A percentile compares a stretch with the other conserved stretches of the same genome.
Evolutionary conservation across 805 yeast genomes (phyloP).

Genomic region (Lipomyces spencermartinsiae): DNA sequence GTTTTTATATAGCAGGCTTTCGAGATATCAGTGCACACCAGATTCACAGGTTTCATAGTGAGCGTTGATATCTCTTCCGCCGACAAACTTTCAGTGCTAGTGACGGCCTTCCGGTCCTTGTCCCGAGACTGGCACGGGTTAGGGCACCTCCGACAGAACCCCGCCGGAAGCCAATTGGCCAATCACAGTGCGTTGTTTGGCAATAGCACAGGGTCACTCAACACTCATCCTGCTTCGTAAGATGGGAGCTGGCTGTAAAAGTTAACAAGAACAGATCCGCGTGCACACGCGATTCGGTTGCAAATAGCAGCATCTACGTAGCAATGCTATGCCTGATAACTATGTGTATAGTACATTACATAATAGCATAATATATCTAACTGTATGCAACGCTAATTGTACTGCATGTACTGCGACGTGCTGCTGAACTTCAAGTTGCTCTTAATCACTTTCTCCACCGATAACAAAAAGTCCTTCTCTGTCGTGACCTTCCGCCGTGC

Average conservation of each 20-base stretch:
- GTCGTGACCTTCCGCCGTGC: slow-evolving; percentile 98
- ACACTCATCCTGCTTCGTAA: too few species aligned
- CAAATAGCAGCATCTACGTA: background rate
- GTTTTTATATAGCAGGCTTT: background rate
- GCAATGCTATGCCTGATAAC: background rate
- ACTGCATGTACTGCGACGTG: slow-evolving; percentile 96
- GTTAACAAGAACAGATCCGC: background rate
- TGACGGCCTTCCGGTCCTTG: background rate
- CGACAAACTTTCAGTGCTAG: background rate
- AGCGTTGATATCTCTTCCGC: background rate
- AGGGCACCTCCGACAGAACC: background rate
- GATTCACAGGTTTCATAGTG: background rate
- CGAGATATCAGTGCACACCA: background rate
- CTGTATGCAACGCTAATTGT: slow-evolving; percentile 25
- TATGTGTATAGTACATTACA: background rate
- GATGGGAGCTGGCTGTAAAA: too few species aligned
- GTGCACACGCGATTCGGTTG: background rate
- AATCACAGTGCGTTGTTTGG: slow-evolving; percentile 13
- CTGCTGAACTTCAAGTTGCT: slow-evolving; percentile 98
- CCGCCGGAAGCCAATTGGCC: slow-evolving; percentile 16
- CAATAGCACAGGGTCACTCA: background rate
- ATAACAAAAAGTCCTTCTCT: slow-evolving; percentile 95
- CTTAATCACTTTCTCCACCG: slow-evolving; percentile 98
- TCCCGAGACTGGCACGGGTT: background rate
- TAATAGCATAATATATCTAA: background rate